Base-by-base conservation (phyloP, 108 stramenopile species). In the Mediolabrus comicus region DNA sequence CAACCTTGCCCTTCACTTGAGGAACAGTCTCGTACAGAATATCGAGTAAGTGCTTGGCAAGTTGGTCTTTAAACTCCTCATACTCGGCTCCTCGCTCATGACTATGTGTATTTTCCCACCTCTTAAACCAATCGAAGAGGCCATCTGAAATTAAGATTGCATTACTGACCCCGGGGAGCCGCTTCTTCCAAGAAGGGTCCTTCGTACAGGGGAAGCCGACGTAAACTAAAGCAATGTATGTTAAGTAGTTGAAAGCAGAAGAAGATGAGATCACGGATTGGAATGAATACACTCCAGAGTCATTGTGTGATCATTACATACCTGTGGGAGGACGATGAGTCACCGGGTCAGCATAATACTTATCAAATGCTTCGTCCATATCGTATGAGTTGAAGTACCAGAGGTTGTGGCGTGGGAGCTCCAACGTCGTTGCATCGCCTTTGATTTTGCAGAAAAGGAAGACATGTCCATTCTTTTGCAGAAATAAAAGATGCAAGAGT, bases 371-470 rank as follows among this genome's bases (percentile, higher is more conserved):
- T 32, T 67, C 59, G 51, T 85, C 84, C 53, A 85, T 71, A 53
- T 82, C 84, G 51, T 85, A 82, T 16, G 59, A 49, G 54, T 85
- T 79, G 65, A 85, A 85, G 53, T 85, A 85, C 84, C 84, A 85
- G 5, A 85, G 69, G 36, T 85, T 85, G 66, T 85, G 84, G 3
- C 39, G 71, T n/a, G 84, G 84, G 8, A 85, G 29, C 4, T 68
- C 52, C 55, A 85, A 32, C 17, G 65, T 69, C 10, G 55, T 56
- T 4, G 84, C 78, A 63, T 79, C 72, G 7, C 84, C 84, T 41
- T 77, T 72, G 36, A 85, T 82, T 62, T 85, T 85, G 22, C 72
- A 69, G 51, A 85, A 85, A 10, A 85, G 52, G 35, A 85, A 85
- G 5, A 85, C 54, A 36, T 85, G 84, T 7, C 79, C 84, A 32